Percentiles rank a stretch among this genome's conserved stretches.
These are phyloP conservation scores for Penicillium crystallinum DNA, from an alignment of 495 filamentous ascomycete genomes.

Conservation along the genomic window DNA sequence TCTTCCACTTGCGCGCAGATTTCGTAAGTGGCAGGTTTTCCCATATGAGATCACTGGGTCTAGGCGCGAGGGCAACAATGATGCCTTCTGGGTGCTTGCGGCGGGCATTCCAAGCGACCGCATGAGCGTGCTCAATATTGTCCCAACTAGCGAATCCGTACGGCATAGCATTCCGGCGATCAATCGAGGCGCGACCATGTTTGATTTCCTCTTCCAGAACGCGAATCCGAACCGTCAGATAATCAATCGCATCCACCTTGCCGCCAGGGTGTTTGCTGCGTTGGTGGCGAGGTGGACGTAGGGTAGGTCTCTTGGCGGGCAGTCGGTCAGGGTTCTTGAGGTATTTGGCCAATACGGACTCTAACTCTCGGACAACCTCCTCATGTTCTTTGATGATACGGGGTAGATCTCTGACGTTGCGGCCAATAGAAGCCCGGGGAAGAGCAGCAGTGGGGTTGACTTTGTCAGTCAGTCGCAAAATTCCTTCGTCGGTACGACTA, in stretches of 20 bases:
- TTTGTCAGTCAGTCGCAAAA: slow-evolving; percentile 70
- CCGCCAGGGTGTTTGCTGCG: slow-evolving; percentile 37
- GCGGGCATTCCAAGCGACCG: slow-evolving; percentile 73
- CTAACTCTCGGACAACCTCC: slow-evolving; percentile 71
- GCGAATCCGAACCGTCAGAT: slow-evolving; percentile 78
- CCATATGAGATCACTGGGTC: slow-evolving; percentile 93
- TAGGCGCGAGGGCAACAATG: slow-evolving; percentile 70
- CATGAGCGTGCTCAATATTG: slow-evolving; percentile 80
- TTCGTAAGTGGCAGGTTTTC: slow-evolving; percentile 75
- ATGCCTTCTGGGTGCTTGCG: slow-evolving; percentile 80
- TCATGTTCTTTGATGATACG: slow-evolving; percentile 79
- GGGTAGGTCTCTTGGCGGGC: slow-evolving; percentile 71
- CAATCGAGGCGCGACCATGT: slow-evolving; percentile 71
- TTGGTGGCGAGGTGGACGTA: slow-evolving; percentile 68
- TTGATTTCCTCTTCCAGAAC: slow-evolving; percentile 79
- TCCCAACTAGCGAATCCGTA: slow-evolving; percentile 95
- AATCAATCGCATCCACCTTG: slow-evolving; percentile 91
- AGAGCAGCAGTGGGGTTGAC: slow-evolving; percentile 70
- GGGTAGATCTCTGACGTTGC: slow-evolving; percentile 86
- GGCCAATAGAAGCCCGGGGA: slow-evolving; percentile 74
- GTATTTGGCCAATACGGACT: slow-evolving; percentile 81
- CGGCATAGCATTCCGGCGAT: slow-evolving; percentile 79
- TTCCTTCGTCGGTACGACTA: slow-evolving; percentile 75
- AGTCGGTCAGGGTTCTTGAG: slow-evolving; percentile 79
- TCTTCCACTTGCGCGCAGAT: slow-evolving; percentile 60